Evolutionary conservation across 768 basidiomycete species (phyloP).

Genomic region (Rubroboletus satanas): DNA sequence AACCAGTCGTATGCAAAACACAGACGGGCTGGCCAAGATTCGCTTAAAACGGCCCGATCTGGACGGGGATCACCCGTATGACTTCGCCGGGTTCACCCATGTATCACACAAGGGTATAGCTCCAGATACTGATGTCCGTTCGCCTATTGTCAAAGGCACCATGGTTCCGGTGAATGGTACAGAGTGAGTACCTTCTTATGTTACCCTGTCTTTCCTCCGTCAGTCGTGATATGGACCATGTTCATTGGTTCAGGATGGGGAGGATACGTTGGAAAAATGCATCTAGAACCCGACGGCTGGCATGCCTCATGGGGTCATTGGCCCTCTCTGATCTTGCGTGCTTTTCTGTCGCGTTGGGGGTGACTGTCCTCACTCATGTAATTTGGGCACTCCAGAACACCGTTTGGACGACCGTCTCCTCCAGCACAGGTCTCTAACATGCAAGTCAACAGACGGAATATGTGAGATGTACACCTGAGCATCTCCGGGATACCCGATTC

Average conservation of each 20-base stretch:
- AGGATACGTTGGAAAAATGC: conserved; percentile 8
- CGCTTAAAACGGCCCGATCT: background rate
- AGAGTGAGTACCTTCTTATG: conserved; percentile 20
- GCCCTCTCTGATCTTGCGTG: conserved; percentile 11
- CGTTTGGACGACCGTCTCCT: conserved; percentile 29
- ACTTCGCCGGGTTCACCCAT: conserved; percentile 12
- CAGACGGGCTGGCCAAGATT: background rate
- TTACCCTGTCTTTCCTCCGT: background rate
- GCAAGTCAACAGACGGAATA: conserved; percentile 2
- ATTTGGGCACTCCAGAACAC: conserved; percentile 17
- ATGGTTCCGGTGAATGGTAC: conserved; percentile 18
- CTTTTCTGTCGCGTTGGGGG: conserved; percentile 14
- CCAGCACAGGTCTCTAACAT: conserved; percentile 3
- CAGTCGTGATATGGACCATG: conserved; percentile 8
- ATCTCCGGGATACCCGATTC: background rate
- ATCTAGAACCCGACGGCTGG: conserved; percentile 8
- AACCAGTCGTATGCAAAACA: background rate
- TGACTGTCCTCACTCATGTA: conserved; percentile 19
- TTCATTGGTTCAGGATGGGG: conserved; percentile 12
- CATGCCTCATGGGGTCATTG: conserved; percentile 4
- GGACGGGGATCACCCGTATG: conserved; percentile 2
- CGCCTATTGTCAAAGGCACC: conserved; percentile 24
- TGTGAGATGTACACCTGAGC: background rate
- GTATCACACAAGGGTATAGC: conserved; percentile 8
- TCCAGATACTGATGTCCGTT: conserved; percentile 26